A percentile compares a stretch with the other conserved stretches of the same genome.
phyloP scores from a whole-genome alignment of 106 monocot genomes.

The Triglochin maritima region DNA sequence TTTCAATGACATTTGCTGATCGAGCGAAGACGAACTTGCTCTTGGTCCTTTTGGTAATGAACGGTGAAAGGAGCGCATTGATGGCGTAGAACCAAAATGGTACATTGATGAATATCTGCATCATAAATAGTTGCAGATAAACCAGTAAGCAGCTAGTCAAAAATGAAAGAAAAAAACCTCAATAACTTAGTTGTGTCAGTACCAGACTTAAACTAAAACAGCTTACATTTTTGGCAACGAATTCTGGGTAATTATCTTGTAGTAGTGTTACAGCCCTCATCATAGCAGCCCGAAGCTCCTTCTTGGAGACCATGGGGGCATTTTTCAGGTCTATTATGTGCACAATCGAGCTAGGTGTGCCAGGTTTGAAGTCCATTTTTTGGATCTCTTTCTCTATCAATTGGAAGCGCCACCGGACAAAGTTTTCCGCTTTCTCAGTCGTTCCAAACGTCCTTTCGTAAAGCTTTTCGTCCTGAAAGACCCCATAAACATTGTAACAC shows the following conservation, averaged over 20 bases:
- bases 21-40: slow-evolving; percentile 72
- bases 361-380: slow-evolving; percentile 46
- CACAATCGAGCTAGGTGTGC: slow-evolving; percentile 30
- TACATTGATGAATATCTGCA: slow-evolving; percentile 67
- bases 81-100: slow-evolving; percentile 78
- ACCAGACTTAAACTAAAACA: too few species aligned
- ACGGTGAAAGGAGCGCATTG: slow-evolving; percentile 47
- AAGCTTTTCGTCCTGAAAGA: slow-evolving; percentile 32
- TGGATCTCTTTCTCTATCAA: slow-evolving; percentile 61
- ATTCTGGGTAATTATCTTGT: slow-evolving; percentile 82
- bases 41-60: slow-evolving; percentile 77
- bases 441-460: slow-evolving; percentile 43
- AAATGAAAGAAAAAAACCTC: too few species aligned
- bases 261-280: slow-evolving; percentile 47
- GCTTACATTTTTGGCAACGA: slow-evolving; percentile 54
- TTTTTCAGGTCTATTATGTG: slow-evolving; percentile 65
- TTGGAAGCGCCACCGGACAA: slow-evolving; percentile 60
- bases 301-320: slow-evolving; percentile 41
- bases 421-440: slow-evolving; percentile 42
- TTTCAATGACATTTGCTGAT: slow-evolving; percentile 38
- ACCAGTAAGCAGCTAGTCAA: background rate
- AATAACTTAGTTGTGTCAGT: too few species aligned
- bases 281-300: slow-evolving; percentile 52
- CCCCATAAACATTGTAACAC: slow-evolving; percentile 56
- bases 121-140: background rate